Conservation (phyloP, 257 asterid genomes). For the Echium plantagineum region DNA sequence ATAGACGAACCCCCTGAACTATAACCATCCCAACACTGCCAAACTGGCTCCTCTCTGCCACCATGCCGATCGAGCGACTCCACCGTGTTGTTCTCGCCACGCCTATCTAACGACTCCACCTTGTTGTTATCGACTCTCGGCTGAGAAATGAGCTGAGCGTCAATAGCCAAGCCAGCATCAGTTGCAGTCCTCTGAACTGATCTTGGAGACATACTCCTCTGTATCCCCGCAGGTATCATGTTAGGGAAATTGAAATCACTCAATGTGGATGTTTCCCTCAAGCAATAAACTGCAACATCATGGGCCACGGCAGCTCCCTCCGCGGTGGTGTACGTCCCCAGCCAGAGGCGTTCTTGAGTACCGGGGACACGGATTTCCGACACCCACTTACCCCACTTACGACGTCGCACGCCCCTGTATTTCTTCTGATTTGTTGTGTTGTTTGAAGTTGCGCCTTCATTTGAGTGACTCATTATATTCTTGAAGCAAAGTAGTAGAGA, state of each 20-base stretch:
- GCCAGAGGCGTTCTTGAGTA: constrained; percentile 64
- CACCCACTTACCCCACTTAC: constrained; percentile 98
- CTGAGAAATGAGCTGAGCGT: constrained; percentile 35
- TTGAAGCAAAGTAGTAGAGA: neutral
- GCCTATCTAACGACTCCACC: neutral
- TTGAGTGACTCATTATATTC: constrained; percentile 39
- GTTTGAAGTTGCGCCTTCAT: constrained; percentile 17
- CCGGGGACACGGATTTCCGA: constrained; percentile 92
- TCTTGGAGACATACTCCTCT: constrained; percentile 62
- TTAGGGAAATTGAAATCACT: constrained; percentile 47
- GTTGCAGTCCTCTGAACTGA: constrained; percentile 83
- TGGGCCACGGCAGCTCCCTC: constrained; percentile 90
- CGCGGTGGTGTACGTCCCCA: constrained; percentile 62
- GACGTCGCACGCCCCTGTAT: constrained; percentile 63
- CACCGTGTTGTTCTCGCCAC: neutral
- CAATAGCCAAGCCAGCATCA: constrained; percentile 80
- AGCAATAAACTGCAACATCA: constrained; percentile 66
- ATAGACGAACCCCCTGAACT: neutral
- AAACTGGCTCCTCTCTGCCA: neutral
- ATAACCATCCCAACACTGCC: neutral
- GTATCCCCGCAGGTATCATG: constrained; percentile 35
- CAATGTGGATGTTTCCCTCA: constrained; percentile 29
- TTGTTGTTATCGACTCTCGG: neutral
- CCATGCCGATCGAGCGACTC: neutral
- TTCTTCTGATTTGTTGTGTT: constrained; percentile 13